Conservation (phyloP, 2,329 filamentous ascomycete species). For the Trichophyton schoenleinii region DNA sequence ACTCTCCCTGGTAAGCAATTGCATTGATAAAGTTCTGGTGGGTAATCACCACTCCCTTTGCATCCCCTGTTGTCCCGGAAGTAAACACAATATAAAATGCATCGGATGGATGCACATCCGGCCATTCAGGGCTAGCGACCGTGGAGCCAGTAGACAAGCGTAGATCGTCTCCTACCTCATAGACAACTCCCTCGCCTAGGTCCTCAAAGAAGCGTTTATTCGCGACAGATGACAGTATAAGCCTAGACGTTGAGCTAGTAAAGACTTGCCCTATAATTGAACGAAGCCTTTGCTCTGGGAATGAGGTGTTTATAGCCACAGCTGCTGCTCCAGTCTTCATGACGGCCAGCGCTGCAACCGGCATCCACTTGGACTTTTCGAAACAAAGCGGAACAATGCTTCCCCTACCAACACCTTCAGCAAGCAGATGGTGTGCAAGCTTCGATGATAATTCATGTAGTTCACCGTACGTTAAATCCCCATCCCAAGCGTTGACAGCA, state of each 20-base stretch:
- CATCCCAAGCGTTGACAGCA: slow-evolving; percentile 17
- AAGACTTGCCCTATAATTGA: slow-evolving; percentile 12
- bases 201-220: not conserved
- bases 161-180: not conserved
- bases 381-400: slow-evolving; percentile 11
- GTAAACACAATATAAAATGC: slow-evolving; percentile 41
- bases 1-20: not conserved
- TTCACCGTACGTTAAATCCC: slow-evolving; percentile 11
- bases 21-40: not conserved
- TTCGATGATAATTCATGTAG: slow-evolving; percentile 21
- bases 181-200: not conserved
- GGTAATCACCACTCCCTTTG: slow-evolving; percentile 5
- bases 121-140: not conserved
- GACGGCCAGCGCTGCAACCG: slow-evolving; percentile 11
- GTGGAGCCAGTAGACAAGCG: not conserved
- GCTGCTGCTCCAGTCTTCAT: slow-evolving; percentile 13
- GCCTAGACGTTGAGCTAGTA: not conserved
- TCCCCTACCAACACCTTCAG: slow-evolving; percentile 21
- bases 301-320: slow-evolving; percentile 9
- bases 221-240: slow-evolving; percentile 5
- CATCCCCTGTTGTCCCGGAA: slow-evolving; percentile 1
- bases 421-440: slow-evolving; percentile 20
- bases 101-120: slow-evolving; percentile 10
- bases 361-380: slow-evolving; percentile 13
- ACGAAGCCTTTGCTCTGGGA: slow-evolving; percentile 24